Base-by-base conservation (phyloP, 148 eudicot genomes). In the Nepenthes mirabilis region DNA sequence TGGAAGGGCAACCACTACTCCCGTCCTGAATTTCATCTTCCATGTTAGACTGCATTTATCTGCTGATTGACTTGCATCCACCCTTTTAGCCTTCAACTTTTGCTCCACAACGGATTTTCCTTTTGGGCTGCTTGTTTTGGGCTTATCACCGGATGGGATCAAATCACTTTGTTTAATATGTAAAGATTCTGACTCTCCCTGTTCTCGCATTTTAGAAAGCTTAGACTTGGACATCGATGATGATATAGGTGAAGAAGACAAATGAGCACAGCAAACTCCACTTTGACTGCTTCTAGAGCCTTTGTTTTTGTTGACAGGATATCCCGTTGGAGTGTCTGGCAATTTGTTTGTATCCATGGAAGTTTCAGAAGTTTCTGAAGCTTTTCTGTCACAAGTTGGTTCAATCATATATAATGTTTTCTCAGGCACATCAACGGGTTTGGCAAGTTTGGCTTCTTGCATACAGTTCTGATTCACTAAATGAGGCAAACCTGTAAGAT, bases 21-120 rank as follows among this genome's bases (percentile, higher is more conserved):
- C 84, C 63, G 77, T 71, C 68, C 64, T 75, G 70, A 86, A 86
- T 45, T 73, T 70, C 35, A 80, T 69, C 70, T 76, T 82, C 67
- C 74, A 71, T 6, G 77, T 65, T 11, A 79, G 65, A 53, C 55
- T 43, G 47, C 72, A 78, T 71, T 67, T 68, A 43, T 65, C 75
- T 37, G 75, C 84, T 40, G 66, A 54, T 6, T 47, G 61, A 58
- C 53, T 59, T 58, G 11, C 57, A 8, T 23, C 75, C 1, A 70
- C 65, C 56, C 59, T 77, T 65, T 53, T 75, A 47, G 68, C 63
- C 71, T 66, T 71, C 45, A 12, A 43, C 67, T 59, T 62, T 14
- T 33, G 32, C 51, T 70, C 72, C 47, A 58, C 65, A 40, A 63
- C 59, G 63, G 69, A 43, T 52, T 75, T 71, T 35, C 60, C 67